Percentiles rank a stretch among this genome's conserved stretches.
Evolutionary conservation across 1,284 basidiomycete genomes (phyloP).

Genomic region (Malassezia restricta): DNA sequence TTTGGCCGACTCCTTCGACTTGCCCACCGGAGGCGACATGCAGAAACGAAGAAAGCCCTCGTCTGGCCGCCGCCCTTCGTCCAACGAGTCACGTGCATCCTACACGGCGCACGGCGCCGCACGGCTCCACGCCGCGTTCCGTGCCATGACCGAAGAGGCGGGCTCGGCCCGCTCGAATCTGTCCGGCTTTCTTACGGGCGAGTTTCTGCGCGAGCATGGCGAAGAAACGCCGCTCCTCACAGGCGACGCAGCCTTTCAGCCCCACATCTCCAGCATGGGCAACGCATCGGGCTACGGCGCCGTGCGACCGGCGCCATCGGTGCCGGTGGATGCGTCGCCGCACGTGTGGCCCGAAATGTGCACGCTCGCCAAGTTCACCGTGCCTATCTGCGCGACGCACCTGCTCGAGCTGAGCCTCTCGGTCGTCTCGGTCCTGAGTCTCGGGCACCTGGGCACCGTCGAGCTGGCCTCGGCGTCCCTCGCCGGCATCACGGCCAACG

Average conservation of each 20-base stretch:
- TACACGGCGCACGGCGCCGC: no score
- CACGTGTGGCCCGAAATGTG: conserved; percentile 3
- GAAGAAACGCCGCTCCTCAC: conserved; percentile 2
- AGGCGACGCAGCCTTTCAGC: background rate
- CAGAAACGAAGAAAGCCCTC: background rate
- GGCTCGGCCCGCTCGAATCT: conserved; percentile 7
- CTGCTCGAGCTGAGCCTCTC: conserved; percentile 40
- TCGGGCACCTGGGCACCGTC: conserved; percentile 41
- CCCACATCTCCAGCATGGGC: conserved; percentile 7
- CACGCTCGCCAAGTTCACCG: conserved; percentile 26
- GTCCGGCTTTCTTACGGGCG: conserved; percentile 9
- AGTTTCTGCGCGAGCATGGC: conserved; percentile 9
- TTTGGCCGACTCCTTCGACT: conserved; percentile 61
- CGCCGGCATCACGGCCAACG: conserved; percentile 42
- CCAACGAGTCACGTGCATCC: no score
- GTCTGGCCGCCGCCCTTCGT: background rate
- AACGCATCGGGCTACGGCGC: conserved; percentile 11
- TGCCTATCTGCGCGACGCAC: conserved; percentile 39
- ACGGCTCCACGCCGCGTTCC: no score
- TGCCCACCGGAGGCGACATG: conserved; percentile 36
- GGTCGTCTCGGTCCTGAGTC: conserved; percentile 34
- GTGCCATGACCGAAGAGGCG: background rate
- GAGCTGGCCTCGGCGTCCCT: conserved; percentile 40
- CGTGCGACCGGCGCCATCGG: background rate
- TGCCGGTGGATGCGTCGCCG: background rate